phyloP scores from a whole-genome alignment of 441 rosid species.

The Erodium moschatum region DNA sequence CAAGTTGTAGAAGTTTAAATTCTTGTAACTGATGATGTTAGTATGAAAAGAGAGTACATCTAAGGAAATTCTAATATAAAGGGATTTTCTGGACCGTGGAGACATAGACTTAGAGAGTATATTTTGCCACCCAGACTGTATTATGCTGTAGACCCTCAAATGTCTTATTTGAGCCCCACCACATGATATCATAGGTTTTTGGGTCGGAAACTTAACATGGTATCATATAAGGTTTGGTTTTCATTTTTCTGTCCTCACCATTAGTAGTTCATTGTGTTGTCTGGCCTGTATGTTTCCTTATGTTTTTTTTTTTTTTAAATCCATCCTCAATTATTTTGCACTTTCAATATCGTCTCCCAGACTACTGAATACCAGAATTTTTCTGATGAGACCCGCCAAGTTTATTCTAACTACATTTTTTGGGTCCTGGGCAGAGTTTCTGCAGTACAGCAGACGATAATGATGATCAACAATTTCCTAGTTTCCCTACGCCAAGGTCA shows the following conservation, averaged over 20 bases:
- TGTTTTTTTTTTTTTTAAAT: too few relatives aligned
- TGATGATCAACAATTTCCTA: constrained; percentile 27
- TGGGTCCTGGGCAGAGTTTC: constrained; percentile 31
- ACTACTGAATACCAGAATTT: not conserved
- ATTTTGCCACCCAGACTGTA: not conserved
- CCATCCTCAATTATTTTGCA: not conserved
- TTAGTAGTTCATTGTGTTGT: not conserved
- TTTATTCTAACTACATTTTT: constrained; percentile 11
- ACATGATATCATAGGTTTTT: not conserved
- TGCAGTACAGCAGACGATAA: constrained; percentile 29
- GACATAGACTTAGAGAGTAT: not conserved
- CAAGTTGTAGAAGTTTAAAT: not conserved
- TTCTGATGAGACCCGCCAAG: not conserved
- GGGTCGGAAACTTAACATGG: not conserved
- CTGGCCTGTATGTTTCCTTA: too few relatives aligned
- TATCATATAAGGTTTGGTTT: not conserved
- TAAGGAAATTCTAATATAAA: not conserved
- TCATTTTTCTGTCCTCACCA: not conserved
- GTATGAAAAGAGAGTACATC: not conserved
- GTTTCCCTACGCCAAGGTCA: constrained; percentile 25
- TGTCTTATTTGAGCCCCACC: not conserved
- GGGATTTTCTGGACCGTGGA: not conserved
- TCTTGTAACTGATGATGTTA: not conserved
- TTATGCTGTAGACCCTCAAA: too few relatives aligned
- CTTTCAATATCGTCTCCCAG: not conserved